Evolutionary conservation across 306 rosid genomes (phyloP).

Genomic region (Astragalus membranaceus): DNA sequence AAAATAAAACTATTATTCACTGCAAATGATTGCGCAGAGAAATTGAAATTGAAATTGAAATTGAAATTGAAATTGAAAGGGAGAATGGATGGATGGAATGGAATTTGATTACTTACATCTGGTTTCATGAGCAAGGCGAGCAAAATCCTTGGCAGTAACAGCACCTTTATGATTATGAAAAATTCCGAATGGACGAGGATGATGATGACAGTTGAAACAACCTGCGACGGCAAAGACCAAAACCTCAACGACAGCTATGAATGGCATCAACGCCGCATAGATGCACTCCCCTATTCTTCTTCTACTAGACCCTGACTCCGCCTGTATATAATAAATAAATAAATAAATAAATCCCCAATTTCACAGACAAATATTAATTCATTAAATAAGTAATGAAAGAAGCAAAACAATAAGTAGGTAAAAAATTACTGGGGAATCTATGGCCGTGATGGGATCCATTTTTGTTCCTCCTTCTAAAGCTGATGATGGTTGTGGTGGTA

Average conservation of each 20-base stretch:
- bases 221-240: conserved; percentile 33
- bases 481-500: no score
- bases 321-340: conserved; percentile 40
- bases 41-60: no score
- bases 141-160: conserved; percentile 13
- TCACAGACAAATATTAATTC: not conserved
- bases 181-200: not conserved
- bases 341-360: not conserved
- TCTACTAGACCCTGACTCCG: conserved; percentile 22
- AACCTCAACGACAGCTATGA: conserved; percentile 33
- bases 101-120: conserved; percentile 36
- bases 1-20: not conserved
- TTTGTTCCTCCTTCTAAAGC: not conserved
- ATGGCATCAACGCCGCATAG: conserved; percentile 46
- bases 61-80: no score
- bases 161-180: not conserved
- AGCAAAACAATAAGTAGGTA: not conserved
- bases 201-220: conserved; percentile 33
- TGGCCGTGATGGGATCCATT: not conserved
- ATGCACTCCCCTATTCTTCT: conserved; percentile 35
- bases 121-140: conserved; percentile 48
- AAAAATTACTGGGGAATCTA: not conserved
- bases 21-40: no score
- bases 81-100: no score
- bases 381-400: not conserved